A percentile compares a stretch with the other conserved stretches of the same genome.
phyloP scores from a whole-genome alignment of 352 stramenopile species.

The Globisporangium nodosum region DNA sequence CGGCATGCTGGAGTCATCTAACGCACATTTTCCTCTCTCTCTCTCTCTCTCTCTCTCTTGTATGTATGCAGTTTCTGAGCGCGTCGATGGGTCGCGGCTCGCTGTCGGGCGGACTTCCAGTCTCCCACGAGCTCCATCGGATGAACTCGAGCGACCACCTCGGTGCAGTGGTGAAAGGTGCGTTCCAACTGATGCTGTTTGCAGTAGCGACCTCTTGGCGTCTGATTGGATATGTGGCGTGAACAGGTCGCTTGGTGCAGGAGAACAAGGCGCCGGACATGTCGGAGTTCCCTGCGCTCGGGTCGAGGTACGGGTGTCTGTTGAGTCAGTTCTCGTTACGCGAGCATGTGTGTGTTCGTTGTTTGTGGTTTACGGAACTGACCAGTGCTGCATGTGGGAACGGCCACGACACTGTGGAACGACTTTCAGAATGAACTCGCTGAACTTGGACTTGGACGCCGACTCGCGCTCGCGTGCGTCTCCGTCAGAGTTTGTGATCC shows the following conservation, averaged over 20 bases:
- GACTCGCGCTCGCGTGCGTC: constrained; percentile 35
- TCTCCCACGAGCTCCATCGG: constrained; percentile 51
- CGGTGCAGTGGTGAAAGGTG: constrained; percentile 25
- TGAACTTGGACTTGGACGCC: constrained; percentile 39
- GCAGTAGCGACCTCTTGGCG: background rate
- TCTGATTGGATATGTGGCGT: background rate
- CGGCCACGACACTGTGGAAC: background rate
- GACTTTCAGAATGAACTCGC: constrained; percentile 43
- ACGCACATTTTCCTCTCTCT: background rate
- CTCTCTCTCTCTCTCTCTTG: background rate
- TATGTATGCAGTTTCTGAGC: constrained; percentile 43
- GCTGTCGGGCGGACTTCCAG: constrained; percentile 22
- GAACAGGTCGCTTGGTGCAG: constrained; percentile 46
- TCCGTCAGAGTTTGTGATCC: constrained; percentile 78
- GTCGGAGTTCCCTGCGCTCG: constrained; percentile 77
- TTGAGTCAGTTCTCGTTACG: background rate
- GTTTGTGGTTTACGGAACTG: background rate
- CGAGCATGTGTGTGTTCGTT: too few species aligned
- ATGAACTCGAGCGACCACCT: constrained; percentile 44
- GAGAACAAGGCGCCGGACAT: constrained; percentile 80
- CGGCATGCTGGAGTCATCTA: background rate
- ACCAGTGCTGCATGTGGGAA: background rate
- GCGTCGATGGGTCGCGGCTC: constrained; percentile 25
- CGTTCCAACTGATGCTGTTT: background rate
- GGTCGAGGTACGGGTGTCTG: constrained; percentile 34